Percentiles rank a stretch among this genome's conserved stretches.
Conservation (phyloP, 305 asterid genomes). For the Fraxinus platypoda region DNA sequence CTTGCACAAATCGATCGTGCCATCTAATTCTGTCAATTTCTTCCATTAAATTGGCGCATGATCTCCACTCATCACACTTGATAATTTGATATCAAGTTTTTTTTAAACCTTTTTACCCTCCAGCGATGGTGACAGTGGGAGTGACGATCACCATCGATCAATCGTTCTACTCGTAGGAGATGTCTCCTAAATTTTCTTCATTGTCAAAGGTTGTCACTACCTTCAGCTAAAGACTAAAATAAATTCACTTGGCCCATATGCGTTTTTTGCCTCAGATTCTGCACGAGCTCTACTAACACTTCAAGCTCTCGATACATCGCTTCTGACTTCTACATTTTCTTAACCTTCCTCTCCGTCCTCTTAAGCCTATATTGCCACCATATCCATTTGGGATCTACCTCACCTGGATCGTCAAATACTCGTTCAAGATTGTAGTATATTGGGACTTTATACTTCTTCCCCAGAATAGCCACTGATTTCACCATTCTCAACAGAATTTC, state of each 20-base stretch:
- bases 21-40: too few species aligned
- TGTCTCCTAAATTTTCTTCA: too few species aligned
- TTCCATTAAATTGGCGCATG: too few species aligned
- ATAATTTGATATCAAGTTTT: too few species aligned
- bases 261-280: slow-evolving; percentile 59
- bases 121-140: too few species aligned
- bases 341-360: slow-evolving; percentile 80
- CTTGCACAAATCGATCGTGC: background rate
- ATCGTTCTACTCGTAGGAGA: too few species aligned
- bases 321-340: slow-evolving; percentile 80
- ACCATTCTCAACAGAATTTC: slow-evolving; percentile 52
- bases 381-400: slow-evolving; percentile 50
- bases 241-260: slow-evolving; percentile 45
- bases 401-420: slow-evolving; percentile 42
- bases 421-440: slow-evolving; percentile 51
- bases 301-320: slow-evolving; percentile 77
- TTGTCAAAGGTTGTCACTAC: too few species aligned
- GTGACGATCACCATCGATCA: too few species aligned
- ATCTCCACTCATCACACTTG: too few species aligned
- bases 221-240: slow-evolving; percentile 14
- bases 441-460: slow-evolving; percentile 66
- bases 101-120: too few species aligned
- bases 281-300: slow-evolving; percentile 71
- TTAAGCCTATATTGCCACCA: slow-evolving; percentile 56
- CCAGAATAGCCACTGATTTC: slow-evolving; percentile 52